phyloP scores from a whole-genome alignment of 2,329 filamentous ascomycete genomes.

The Colletotrichum noveboracense region DNA sequence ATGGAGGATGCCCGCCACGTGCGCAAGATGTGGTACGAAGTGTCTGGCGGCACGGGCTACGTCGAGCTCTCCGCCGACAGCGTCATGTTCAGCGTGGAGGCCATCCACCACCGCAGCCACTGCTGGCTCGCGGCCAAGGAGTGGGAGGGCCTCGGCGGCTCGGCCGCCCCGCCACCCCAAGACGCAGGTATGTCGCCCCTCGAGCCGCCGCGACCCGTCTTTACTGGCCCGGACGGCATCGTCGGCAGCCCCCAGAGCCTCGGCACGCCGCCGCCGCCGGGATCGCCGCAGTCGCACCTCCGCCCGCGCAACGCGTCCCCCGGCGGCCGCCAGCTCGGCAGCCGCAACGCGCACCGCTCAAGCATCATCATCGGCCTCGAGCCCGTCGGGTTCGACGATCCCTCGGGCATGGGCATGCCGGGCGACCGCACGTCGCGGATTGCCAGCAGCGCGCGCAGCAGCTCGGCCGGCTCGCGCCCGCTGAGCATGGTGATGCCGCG shows the following conservation, averaged over 20 bases:
- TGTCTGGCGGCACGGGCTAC: constrained; percentile 64
- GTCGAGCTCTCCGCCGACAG: constrained; percentile 66
- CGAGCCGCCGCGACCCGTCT: constrained; percentile 41
- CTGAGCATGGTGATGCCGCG: constrained; percentile 25
- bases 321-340: constrained; percentile 26
- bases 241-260: constrained; percentile 24
- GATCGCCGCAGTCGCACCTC: constrained; percentile 36
- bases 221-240: constrained; percentile 33
- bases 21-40: constrained; percentile 76
- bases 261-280: constrained; percentile 27
- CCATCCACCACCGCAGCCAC: constrained; percentile 63
- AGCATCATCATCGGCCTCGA: constrained; percentile 50
- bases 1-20: constrained; percentile 67
- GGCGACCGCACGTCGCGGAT: constrained; percentile 22
- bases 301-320: constrained; percentile 45
- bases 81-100: constrained; percentile 66
- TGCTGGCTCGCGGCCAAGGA: constrained; percentile 59
- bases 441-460: constrained; percentile 32
- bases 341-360: constrained; percentile 41
- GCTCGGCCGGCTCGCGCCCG: constrained; percentile 21
- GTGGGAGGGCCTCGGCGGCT: constrained; percentile 48
- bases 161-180: constrained; percentile 27
- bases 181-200: constrained; percentile 43
- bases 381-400: constrained; percentile 32
- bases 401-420: constrained; percentile 3